Base-by-base conservation (phyloP, 371 early-diverging fungal genomes). In the Mucor plumbeus region DNA sequence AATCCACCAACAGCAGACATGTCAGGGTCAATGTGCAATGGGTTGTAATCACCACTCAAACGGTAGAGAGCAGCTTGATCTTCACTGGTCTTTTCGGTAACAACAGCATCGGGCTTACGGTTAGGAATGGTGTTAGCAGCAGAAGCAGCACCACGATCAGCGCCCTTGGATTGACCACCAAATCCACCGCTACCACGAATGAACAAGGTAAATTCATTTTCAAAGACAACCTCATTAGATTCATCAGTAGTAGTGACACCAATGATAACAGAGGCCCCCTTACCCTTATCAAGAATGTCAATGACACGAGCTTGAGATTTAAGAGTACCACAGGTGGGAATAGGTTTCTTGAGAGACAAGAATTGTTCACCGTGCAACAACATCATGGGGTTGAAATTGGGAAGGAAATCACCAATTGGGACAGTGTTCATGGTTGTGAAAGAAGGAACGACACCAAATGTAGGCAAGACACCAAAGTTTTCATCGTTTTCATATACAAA, bases 351-450 rank as follows among this genome's bases (percentile, higher is more conserved):
- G 63, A 97, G 71, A 67, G 93, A 90, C 58, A 96, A 79, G 85
- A 90, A 97, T 81, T 99, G 98, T 79, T 99, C 98, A 65, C 98
- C 99, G 79, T 99, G 99, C 64, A 99, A 86, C 68, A 99, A 87
- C 95, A 95, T 94, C 97, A 97, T 97, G 40, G 96, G 97, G 82
- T 97, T 96, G 82, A 95, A 98, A 65, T 92, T 78, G 17, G 95
- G 95, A 59, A 98, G 66, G 68, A 90, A 85, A 47, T 92, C 90
- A 53, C 87, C 88, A 65, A 95, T 89, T 13, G 90, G 88, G 48
- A 92, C 80, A 15, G 80, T 54, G 68, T 83, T 83, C 87, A 90
- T 87, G 57, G 85, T 82, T 36, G 78, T 72, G 75, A 97, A 92
- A n/a, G 90, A 87, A 5, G 96, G 92, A 61, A 97, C 87, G 44